Base-by-base conservation (phyloP, 1,139 yeast genomes). In the Arxiozyma slooffiae region DNA sequence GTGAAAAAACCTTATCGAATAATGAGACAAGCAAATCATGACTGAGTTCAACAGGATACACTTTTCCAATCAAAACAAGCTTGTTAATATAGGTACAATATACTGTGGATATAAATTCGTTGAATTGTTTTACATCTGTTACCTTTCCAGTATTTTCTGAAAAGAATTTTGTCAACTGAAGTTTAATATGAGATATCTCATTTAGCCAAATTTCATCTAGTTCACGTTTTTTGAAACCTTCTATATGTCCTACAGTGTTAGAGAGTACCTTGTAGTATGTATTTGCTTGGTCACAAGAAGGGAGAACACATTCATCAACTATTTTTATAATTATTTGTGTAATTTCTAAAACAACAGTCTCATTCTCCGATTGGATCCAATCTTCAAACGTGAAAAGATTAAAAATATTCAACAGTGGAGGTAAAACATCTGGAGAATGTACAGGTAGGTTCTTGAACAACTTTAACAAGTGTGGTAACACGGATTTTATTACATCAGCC, bases 321-420 rank as follows among this genome's bases (percentile, higher is more conserved):
- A 53, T 53, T 42, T 57, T 60, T 17, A 58, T 48, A 8, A 63
- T 52, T 37, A 53, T 54, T 7, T 54, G 54, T n/a, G 55, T 51
- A 14, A 62, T 55, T 9, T 52, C 55, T 8, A 48, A 46, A 23
- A 65, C 45, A 22, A 50, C 55, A 22, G 56, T 55, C 46, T 62
- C 66, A 45, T 49, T 50, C 3, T 63, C 64, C 23, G 55, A 50
- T 23, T 60, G 57, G 23, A 60, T 57, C 69, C 69, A 65, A 38
- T 62, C 67, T 40, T 64, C 67, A 48, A 55, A 56, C 2, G 54
- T 44, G 47, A 63, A 63, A 39, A 64, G 47, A 23, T 54, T 55
- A 39, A 62, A 57, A 9, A 64, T 59, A n/a, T 58, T 54, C 20
- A 62, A 49, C 9, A 63, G 48, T 11, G 63, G 61, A 4, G 53